Percentiles rank a stretch among this genome's conserved stretches.
phyloP scores from a whole-genome alignment of 306 rosid species.

The Leucaena leucocephala region DNA sequence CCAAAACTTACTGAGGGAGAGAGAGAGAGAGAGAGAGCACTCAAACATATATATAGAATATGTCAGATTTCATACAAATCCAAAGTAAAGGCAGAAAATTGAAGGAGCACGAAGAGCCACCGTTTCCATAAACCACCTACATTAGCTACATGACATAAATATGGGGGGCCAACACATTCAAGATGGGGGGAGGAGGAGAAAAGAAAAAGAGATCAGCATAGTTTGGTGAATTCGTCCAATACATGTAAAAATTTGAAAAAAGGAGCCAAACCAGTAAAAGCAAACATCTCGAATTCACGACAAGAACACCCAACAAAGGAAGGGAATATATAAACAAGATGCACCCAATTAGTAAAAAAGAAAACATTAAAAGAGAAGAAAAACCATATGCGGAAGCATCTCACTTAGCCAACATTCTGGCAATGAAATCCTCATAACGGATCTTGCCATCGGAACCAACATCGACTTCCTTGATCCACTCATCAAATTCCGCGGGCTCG shows the following conservation, averaged over 20 bases:
- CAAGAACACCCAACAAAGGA: conserved; percentile 19
- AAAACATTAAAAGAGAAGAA: conserved; percentile 36
- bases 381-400: conserved; percentile 8
- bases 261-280: conserved; percentile 23
- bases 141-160: conserved; percentile 44
- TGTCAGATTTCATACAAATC: conserved; percentile 22
- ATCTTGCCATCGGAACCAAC: conserved; percentile 84
- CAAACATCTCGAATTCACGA: conserved; percentile 42
- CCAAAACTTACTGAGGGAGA: conserved; percentile 10
- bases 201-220: background rate
- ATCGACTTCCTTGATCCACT: conserved; percentile 82
- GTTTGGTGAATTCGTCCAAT: conserved; percentile 37
- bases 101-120: background rate
- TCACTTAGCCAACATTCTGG: conserved; percentile 97
- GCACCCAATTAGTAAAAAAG: conserved; percentile 37
- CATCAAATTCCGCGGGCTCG: conserved; percentile 76
- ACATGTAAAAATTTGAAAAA: background rate
- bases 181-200: background rate
- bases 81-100: conserved; percentile 31
- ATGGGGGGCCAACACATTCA: conserved; percentile 7
- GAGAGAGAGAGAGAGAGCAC: too few species aligned
- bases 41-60: conserved; percentile 18
- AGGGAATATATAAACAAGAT: conserved; percentile 7
- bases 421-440: conserved; percentile 96
- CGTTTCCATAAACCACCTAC: conserved; percentile 41